Evolutionary conservation across 768 basidiomycete genomes (phyloP).

Genomic region (Psilocybe cubensis): DNA sequence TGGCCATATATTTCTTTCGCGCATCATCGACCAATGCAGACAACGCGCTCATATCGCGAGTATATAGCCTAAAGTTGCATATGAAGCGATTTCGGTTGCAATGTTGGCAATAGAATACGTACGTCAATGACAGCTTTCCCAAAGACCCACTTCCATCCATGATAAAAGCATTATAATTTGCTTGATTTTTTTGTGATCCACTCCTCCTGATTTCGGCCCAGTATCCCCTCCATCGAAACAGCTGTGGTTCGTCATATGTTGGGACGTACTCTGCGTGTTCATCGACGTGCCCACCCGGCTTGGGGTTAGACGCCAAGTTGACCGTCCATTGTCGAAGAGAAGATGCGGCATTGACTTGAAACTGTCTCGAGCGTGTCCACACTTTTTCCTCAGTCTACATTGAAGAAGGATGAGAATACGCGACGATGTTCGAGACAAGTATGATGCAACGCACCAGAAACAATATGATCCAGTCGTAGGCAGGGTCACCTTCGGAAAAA

Average conservation of each 20-base stretch:
- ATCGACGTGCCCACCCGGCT: constrained; percentile 13
- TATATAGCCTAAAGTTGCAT: constrained; percentile 40
- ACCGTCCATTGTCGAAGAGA: constrained; percentile 44
- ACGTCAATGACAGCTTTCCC: constrained; percentile 36
- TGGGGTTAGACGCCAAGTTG: constrained; percentile 27
- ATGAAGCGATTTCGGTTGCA: background rate
- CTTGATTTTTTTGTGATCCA: background rate
- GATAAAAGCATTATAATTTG: background rate
- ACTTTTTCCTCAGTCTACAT: constrained; percentile 44
- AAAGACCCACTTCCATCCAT: background rate
- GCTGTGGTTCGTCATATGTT: constrained; percentile 39
- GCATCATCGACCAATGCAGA: constrained; percentile 47
- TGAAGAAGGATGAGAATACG: background rate
- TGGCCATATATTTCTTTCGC: constrained; percentile 40
- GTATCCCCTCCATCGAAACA: constrained; percentile 48
- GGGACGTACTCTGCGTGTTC: constrained; percentile 47
- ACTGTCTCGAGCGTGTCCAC: constrained; percentile 40
- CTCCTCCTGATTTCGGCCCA: constrained; percentile 41
- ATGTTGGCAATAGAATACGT: constrained; percentile 17
- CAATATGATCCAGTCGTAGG: constrained; percentile 46
- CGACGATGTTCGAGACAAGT: background rate
- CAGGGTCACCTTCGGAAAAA: constrained; percentile 41
- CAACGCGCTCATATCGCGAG: constrained; percentile 43
- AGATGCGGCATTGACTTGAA: constrained; percentile 43
- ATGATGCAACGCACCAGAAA: constrained; percentile 35